Conservation (phyloP, 2,329 filamentous ascomycete species). For the Paraphaeosphaeria sporulosa region DNA sequence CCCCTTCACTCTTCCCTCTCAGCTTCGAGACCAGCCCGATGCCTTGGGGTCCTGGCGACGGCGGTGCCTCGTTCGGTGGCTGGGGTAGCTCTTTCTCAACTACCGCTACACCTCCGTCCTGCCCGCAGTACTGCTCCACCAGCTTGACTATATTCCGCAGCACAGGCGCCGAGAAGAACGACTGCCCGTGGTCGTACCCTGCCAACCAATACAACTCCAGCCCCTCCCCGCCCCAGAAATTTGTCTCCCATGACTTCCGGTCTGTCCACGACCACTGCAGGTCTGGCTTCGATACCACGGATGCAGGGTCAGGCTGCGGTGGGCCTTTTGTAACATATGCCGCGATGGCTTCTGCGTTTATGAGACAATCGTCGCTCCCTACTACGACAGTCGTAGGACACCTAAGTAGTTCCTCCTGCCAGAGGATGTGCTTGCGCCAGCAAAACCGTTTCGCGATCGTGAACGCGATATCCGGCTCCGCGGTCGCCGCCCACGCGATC, state of each 20-base stretch:
- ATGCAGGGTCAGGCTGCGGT: not conserved
- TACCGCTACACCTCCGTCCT: not conserved
- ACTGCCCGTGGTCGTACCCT: constrained; percentile 68
- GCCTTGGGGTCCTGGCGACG: not conserved
- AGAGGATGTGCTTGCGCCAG: constrained; percentile 72
- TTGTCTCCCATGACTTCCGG: constrained; percentile 25
- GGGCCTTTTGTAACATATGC: constrained; percentile 58
- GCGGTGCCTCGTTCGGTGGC: not conserved
- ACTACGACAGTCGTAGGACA: constrained; percentile 63
- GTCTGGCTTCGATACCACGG: not conserved
- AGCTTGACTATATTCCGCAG: constrained; percentile 13
- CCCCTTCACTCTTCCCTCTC: not conserved
- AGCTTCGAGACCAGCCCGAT: not conserved
- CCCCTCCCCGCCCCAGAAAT: constrained; percentile 46
- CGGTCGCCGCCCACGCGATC: constrained; percentile 72
- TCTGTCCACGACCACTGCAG: constrained; percentile 18
- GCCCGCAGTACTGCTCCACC: constrained; percentile 14
- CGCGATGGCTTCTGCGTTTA: constrained; percentile 63
- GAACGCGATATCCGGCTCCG: constrained; percentile 70
- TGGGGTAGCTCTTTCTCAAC: not conserved
- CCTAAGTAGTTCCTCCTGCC: constrained; percentile 66
- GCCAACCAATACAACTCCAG: constrained; percentile 67
- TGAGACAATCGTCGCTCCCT: constrained; percentile 66
- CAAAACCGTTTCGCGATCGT: constrained; percentile 70
- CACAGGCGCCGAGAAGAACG: constrained; percentile 10